A percentile compares a stretch with the other conserved stretches of the same genome.
Evolutionary conservation across 768 basidiomycete genomes (phyloP).

Genomic region (Tulasnella sp.): DNA sequence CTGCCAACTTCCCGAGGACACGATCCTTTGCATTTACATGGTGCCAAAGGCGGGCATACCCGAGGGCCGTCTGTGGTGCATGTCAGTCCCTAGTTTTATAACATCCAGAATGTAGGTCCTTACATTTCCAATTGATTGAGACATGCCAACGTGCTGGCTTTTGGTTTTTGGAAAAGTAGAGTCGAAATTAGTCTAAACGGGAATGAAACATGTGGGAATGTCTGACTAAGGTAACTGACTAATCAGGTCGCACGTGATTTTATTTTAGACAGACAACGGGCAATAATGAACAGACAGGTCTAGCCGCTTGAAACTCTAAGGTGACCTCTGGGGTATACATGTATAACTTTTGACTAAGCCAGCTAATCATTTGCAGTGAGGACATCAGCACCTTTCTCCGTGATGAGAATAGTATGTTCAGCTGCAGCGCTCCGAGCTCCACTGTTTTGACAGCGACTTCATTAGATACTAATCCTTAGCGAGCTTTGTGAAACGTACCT

Average conservation of each 20-base stretch:
- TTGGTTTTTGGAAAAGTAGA: too few species aligned
- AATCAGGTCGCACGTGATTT: too few species aligned
- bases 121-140: constrained; percentile 13
- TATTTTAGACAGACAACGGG: too few species aligned
- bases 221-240: too few species aligned
- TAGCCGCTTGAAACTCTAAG: too few species aligned
- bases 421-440: constrained; percentile 74
- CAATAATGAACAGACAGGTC: too few species aligned
- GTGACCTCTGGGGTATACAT: too few species aligned
- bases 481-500: constrained; percentile 29
- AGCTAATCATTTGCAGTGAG: too few species aligned
- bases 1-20: constrained; percentile 87
- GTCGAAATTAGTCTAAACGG: too few species aligned
- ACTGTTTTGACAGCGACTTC: constrained; percentile 21
- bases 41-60: constrained; percentile 93
- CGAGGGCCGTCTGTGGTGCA: constrained; percentile 67
- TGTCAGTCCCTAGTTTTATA: not conserved
- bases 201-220: too few species aligned
- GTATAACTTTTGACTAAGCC: too few species aligned
- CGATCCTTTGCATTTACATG: constrained; percentile 84
- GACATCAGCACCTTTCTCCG: constrained; percentile 61
- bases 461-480: not conserved
- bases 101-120: not conserved
- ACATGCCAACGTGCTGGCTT: too few species aligned
- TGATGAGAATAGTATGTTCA: constrained; percentile 82